phyloP scores from a whole-genome alignment of 225 moss, liverwort and hornwort genomes.

The Antitrichia curtipendula region DNA sequence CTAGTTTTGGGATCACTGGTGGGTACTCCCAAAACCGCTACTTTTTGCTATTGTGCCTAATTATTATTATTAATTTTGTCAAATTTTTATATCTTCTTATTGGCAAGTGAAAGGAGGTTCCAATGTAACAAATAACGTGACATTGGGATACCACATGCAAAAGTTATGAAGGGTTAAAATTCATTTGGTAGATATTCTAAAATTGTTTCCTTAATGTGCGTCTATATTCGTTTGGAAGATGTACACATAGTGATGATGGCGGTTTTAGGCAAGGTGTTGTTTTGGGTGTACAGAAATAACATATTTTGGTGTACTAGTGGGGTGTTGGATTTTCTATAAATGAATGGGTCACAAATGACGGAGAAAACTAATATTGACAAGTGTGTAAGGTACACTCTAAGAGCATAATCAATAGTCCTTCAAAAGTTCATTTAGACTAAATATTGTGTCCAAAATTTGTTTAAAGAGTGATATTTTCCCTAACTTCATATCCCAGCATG shows the following conservation, averaged over 20 bases:
- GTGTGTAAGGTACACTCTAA: background rate
- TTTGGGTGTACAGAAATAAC: background rate
- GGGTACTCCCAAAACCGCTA: too few relatives aligned
- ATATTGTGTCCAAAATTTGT: accelerated
- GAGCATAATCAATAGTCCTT: background rate
- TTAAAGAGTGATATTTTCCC: background rate
- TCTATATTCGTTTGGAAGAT: background rate
- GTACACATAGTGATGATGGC: background rate
- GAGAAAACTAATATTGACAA: background rate
- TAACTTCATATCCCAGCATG: background rate
- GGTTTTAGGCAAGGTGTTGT: accelerated
- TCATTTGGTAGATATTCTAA: background rate
- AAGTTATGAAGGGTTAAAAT: background rate
- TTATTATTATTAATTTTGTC: too few relatives aligned
- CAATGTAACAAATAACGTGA: accelerated
- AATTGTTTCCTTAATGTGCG: background rate
- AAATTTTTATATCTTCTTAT: too few relatives aligned
- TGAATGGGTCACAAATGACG: background rate
- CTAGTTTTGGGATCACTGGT: too few relatives aligned
- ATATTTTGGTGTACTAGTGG: background rate
- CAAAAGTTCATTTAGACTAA: background rate
- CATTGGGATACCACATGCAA: background rate
- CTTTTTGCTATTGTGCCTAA: too few relatives aligned
- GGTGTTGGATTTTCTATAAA: background rate
- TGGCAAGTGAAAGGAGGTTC: background rate